phyloP scores from a whole-genome alignment of 805 yeast species.

The Suhomyces sp. region DNA sequence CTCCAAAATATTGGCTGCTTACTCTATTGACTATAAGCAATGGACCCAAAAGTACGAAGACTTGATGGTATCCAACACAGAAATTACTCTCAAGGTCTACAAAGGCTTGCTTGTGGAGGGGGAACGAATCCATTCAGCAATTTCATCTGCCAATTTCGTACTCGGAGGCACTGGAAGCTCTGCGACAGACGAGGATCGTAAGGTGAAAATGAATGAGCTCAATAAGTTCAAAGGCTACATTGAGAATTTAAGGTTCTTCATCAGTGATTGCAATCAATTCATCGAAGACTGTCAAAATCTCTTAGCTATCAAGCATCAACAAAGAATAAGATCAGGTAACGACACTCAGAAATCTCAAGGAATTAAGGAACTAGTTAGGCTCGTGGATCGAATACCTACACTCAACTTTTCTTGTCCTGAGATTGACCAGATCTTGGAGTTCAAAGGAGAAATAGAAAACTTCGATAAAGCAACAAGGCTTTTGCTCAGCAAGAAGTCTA shows the following conservation, averaged over 20 bases:
- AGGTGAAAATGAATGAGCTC: slow-evolving; percentile 9
- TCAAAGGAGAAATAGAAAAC: slow-evolving; percentile 48
- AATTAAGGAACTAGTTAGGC: slow-evolving; percentile 24
- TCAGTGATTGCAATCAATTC: slow-evolving; percentile 49
- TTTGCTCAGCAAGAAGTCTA: slow-evolving; percentile 31
- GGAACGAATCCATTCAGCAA: slow-evolving; percentile 44
- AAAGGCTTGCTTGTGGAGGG: slow-evolving; percentile 52
- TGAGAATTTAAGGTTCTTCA: slow-evolving; percentile 37
- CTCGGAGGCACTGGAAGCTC: slow-evolving; percentile 4
- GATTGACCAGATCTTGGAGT: slow-evolving; percentile 54
- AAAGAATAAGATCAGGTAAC: slow-evolving; percentile 40
- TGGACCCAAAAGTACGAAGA: slow-evolving; percentile 52
- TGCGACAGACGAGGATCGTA: slow-evolving; percentile 1
- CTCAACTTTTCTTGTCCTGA: slow-evolving; percentile 57
- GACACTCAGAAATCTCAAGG: slow-evolving; percentile 14
- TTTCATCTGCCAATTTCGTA: slow-evolving; percentile 26
- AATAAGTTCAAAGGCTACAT: slow-evolving; percentile 20
- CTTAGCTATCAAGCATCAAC: slow-evolving; percentile 50
- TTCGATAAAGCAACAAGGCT: slow-evolving; percentile 48
- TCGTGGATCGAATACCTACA: slow-evolving; percentile 47
- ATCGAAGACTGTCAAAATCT: slow-evolving; percentile 53
- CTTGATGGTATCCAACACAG: slow-evolving; percentile 31
- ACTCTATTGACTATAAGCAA: slow-evolving; percentile 44
- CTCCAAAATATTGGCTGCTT: slow-evolving; percentile 34
- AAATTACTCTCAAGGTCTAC: slow-evolving; percentile 47